Evolutionary conservation across 345 rosid species (phyloP).

Genomic region (Salix brachista): DNA sequence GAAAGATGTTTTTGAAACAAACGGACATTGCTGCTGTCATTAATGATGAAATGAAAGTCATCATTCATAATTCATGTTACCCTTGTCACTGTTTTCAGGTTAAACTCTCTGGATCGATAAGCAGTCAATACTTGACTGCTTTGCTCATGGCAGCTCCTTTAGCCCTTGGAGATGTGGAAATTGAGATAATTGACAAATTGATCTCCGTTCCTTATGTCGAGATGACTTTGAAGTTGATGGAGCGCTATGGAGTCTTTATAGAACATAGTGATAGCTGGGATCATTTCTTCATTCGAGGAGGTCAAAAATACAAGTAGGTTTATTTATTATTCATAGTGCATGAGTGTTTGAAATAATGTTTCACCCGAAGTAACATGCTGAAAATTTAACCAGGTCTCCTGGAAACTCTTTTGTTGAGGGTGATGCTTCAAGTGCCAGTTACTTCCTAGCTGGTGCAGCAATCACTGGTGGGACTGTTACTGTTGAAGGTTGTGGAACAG

Average conservation of each 20-base stretch:
- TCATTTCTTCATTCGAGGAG: constrained; percentile 68
- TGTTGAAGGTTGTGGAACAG: constrained; percentile 95
- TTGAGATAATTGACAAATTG: constrained; percentile 79
- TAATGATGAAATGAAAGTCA: not conserved
- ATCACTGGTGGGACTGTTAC: constrained; percentile 90
- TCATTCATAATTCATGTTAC: constrained; percentile 11
- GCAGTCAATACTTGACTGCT: constrained; percentile 97
- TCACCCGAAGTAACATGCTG: constrained; percentile 8
- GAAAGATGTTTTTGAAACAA: not conserved
- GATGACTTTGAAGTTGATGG: constrained; percentile 96
- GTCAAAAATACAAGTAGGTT: constrained; percentile 84
- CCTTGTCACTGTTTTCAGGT: constrained; percentile 51
- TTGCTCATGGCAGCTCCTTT: constrained; percentile 95
- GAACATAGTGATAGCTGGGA: constrained; percentile 85
- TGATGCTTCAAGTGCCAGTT: constrained; percentile 99
- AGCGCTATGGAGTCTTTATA: constrained; percentile 71
- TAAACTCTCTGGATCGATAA: constrained; percentile 87
- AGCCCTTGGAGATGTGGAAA: constrained; percentile 87
- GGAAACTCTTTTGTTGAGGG: constrained; percentile 93
- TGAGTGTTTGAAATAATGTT: constrained; percentile 4
- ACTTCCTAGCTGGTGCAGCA: constrained; percentile 96
- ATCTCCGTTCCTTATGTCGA: constrained; percentile 95
- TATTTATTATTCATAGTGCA: not conserved
- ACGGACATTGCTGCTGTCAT: not conserved
- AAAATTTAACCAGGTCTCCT: constrained; percentile 58